Percentiles rank a stretch among this genome's conserved stretches.
phyloP scores from a whole-genome alignment of 768 basidiomycete genomes.

The Termitomyces sp. region DNA sequence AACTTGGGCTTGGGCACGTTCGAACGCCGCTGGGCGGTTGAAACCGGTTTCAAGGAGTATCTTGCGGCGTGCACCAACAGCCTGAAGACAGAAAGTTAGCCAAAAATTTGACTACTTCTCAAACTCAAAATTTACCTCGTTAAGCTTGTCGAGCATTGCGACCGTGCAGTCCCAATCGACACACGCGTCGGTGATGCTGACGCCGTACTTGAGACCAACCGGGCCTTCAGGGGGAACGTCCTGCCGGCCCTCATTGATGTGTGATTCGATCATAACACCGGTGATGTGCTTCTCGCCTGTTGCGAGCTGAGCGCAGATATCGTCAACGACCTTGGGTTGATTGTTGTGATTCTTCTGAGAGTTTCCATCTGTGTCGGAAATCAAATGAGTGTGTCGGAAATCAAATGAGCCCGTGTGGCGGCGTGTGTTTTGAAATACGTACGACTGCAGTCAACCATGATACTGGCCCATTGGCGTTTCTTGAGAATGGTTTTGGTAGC shows the following conservation, averaged over 20 bases:
- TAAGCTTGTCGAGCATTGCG: constrained; percentile 65
- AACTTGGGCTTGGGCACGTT: constrained; percentile 16
- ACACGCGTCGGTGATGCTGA: constrained; percentile 91
- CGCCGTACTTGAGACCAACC: constrained; percentile 63
- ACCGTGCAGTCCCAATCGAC: constrained; percentile 82
- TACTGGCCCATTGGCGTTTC: constrained; percentile 55
- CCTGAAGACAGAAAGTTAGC: constrained; percentile 20
- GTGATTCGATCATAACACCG: constrained; percentile 96
- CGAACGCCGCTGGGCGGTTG: constrained; percentile 28
- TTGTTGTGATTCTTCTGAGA: constrained; percentile 93
- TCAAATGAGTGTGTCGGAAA: too few species aligned
- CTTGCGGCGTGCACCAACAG: constrained; percentile 42
- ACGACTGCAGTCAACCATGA: constrained; percentile 90
- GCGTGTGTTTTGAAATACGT: too few species aligned
- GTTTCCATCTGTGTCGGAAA: constrained; percentile 73
- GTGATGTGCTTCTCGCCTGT: constrained; percentile 71
- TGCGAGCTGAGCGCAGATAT: constrained; percentile 69
- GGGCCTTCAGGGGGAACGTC: constrained; percentile 78
- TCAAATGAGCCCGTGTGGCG: too few species aligned
- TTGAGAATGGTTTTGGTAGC: constrained; percentile 63
- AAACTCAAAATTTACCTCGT: constrained; percentile 32
- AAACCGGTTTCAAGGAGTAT: constrained; percentile 34
- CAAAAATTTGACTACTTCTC: neutral
- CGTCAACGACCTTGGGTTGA: constrained; percentile 75
- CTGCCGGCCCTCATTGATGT: constrained; percentile 88